Evolutionary conservation across 1,284 basidiomycete genomes (phyloP).

Genomic region (Ganoderma boninense): DNA sequence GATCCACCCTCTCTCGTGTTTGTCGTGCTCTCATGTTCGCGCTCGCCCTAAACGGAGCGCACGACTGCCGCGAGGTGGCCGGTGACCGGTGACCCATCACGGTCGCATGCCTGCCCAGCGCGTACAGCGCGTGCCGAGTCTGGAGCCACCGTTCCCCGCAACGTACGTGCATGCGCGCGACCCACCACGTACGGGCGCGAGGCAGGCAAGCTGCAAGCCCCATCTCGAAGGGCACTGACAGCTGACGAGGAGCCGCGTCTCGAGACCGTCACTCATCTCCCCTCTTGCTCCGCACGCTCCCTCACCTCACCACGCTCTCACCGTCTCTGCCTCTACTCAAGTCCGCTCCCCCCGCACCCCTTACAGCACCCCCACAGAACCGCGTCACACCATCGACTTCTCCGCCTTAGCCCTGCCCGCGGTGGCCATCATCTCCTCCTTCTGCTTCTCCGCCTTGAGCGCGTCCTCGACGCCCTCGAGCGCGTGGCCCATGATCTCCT

Average conservation of each 20-base stretch:
- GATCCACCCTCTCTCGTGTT: background rate
- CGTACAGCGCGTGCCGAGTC: background rate
- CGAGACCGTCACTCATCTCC: background rate
- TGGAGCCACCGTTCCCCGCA: background rate
- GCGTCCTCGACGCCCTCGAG: conserved; percentile 31
- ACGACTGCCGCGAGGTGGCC: background rate
- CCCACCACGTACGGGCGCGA: background rate
- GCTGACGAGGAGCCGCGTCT: background rate
- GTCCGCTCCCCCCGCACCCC: too few species aligned
- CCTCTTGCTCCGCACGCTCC: background rate
- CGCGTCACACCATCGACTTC: conserved; percentile 4
- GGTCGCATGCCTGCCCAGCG: background rate
- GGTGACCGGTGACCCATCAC: background rate
- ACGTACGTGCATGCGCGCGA: background rate
- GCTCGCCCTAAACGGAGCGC: background rate
- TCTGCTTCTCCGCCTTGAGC: conserved; percentile 16
- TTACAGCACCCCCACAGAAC: too few species aligned
- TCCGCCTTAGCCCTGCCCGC: background rate
- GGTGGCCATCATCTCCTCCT: conserved; percentile 16
- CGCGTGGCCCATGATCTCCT: conserved; percentile 43
- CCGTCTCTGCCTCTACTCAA: background rate
- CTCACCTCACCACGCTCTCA: too few species aligned
- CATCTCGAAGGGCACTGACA: background rate
- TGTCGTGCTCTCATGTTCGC: background rate
- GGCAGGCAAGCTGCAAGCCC: background rate